Conservation (phyloP, 768 basidiomycete genomes). For the Asterophora lycoperdoides region DNA sequence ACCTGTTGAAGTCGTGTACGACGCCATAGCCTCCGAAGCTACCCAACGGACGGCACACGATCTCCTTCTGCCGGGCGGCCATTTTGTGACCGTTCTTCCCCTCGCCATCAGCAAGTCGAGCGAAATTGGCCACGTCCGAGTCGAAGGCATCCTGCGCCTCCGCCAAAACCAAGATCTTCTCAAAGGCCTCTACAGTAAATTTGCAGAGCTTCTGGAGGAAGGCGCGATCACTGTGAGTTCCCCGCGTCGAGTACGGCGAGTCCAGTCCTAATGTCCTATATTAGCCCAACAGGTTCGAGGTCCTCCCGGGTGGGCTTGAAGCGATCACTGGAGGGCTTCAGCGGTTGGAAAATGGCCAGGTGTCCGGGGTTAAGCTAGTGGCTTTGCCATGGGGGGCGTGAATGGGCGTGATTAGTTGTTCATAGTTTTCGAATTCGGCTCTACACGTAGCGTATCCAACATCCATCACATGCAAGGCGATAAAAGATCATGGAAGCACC, state of each 20-base stretch:
- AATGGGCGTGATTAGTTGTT: too few species aligned
- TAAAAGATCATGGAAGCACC: too few species aligned
- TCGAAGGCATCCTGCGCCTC: constrained; percentile 19
- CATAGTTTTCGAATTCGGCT: too few species aligned
- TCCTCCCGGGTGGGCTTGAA: constrained; percentile 37
- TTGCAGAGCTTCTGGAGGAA: constrained; percentile 22
- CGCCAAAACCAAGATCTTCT: constrained; percentile 15
- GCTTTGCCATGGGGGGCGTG: too few species aligned
- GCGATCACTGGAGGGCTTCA: constrained; percentile 39
- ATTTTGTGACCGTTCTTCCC: constrained; percentile 30
- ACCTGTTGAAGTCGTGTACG: constrained; percentile 22
- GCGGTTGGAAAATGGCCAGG: constrained; percentile 34
- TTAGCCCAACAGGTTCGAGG: constrained; percentile 41
- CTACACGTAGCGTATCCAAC: background rate
- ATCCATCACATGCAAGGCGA: too few species aligned
- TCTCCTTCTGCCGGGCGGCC: constrained; percentile 31
- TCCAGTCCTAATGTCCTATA: background rate
- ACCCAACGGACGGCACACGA: constrained; percentile 24
- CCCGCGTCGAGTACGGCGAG: background rate
- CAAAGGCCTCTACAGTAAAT: constrained; percentile 11
- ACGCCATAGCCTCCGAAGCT: constrained; percentile 20
- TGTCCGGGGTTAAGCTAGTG: constrained; percentile 41
- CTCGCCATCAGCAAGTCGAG: constrained; percentile 33
- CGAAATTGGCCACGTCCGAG: constrained; percentile 14
- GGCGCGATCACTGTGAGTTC: constrained; percentile 26